phyloP scores from a whole-genome alignment of 2,329 filamentous ascomycete species.

The Helicocarpus griseus region DNA sequence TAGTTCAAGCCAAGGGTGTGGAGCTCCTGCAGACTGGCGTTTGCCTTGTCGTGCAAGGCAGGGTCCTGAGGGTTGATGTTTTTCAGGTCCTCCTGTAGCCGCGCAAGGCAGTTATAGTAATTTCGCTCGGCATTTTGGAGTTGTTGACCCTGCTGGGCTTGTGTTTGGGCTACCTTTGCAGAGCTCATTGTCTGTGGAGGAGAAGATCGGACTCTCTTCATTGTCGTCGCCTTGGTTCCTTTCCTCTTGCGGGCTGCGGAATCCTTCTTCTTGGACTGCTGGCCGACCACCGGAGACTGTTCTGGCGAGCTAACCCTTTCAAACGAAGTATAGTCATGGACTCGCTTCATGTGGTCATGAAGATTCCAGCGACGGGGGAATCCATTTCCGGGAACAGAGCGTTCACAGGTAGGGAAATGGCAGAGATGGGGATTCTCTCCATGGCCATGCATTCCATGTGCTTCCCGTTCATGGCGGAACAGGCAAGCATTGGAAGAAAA shows the following conservation, averaged over 20 bases:
- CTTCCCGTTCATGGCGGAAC: slow-evolving; percentile 88
- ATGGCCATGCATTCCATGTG: slow-evolving; percentile 90
- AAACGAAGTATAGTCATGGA: slow-evolving; percentile 55
- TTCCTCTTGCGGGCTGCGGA: slow-evolving; percentile 29
- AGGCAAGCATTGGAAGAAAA: slow-evolving; percentile 95
- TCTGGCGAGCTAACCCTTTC: slow-evolving; percentile 35
- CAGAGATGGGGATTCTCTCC: slow-evolving; percentile 88
- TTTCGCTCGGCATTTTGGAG: slow-evolving; percentile 34
- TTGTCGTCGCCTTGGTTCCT: slow-evolving; percentile 26
- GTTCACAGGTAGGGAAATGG: slow-evolving; percentile 78
- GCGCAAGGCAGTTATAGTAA: slow-evolving; percentile 32
- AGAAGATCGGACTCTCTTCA: slow-evolving; percentile 34
- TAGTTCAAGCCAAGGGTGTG: slow-evolving; percentile 34
- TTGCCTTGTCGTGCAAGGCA: slow-evolving; percentile 34
- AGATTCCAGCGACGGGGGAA: slow-evolving; percentile 95
- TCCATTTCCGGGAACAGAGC: slow-evolving; percentile 69
- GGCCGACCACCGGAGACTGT: slow-evolving; percentile 22
- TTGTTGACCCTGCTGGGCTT: slow-evolving; percentile 28
- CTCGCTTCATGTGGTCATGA: slow-evolving; percentile 92
- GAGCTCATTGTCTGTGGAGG: slow-evolving; percentile 18
- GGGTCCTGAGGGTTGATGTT: slow-evolving; percentile 32
- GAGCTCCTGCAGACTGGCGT: slow-evolving; percentile 35
- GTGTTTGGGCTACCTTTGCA: slow-evolving; percentile 24
- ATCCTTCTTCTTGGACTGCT: slow-evolving; percentile 28
- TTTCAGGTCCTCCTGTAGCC: slow-evolving; percentile 29